These are phyloP conservation scores for Ormosia semicastrata DNA, from an alignment of 306 rosid genomes.

Conservation along the genomic window DNA sequence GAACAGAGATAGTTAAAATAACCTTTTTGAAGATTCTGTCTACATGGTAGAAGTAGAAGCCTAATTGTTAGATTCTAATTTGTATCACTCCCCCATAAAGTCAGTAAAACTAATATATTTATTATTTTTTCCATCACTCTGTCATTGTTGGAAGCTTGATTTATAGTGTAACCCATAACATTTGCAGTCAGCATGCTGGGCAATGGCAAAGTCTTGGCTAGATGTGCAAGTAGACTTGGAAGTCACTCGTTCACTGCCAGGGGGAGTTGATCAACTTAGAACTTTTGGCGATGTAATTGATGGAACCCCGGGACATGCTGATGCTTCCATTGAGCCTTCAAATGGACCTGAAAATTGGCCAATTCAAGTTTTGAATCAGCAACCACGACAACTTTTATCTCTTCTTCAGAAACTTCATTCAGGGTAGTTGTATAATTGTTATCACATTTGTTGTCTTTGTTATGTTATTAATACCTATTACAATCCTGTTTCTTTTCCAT, in stretches of 20 bases:
- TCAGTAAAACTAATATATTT: slow-evolving; percentile 6
- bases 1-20: not conserved
- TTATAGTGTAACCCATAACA: slow-evolving; percentile 16
- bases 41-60: not conserved
- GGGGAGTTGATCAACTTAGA: slow-evolving; percentile 60
- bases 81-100: not conserved
- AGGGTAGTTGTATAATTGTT: slow-evolving; percentile 47
- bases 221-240: slow-evolving; percentile 90
- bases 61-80: slow-evolving; percentile 2
- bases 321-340: slow-evolving; percentile 48
- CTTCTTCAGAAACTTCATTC: slow-evolving; percentile 96
- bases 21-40: not conserved
- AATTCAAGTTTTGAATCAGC: slow-evolving; percentile 81
- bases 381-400: slow-evolving; percentile 81
- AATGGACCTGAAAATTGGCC: slow-evolving; percentile 88
- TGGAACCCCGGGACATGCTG: slow-evolving; percentile 66
- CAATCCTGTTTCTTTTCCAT: slow-evolving; percentile 21
- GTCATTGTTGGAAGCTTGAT: slow-evolving; percentile 29
- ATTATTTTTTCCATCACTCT: not conserved
- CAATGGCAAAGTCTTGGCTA: slow-evolving; percentile 93
- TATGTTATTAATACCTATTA: not conserved
- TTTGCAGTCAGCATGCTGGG: slow-evolving; percentile 99
- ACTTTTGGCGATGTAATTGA: slow-evolving; percentile 55
- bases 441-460: slow-evolving; percentile 16
- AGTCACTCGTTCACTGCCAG: slow-evolving; percentile 63